Base-by-base conservation (phyloP, 2,329 filamentous ascomycete species). In the Hypoxylon sp. region DNA sequence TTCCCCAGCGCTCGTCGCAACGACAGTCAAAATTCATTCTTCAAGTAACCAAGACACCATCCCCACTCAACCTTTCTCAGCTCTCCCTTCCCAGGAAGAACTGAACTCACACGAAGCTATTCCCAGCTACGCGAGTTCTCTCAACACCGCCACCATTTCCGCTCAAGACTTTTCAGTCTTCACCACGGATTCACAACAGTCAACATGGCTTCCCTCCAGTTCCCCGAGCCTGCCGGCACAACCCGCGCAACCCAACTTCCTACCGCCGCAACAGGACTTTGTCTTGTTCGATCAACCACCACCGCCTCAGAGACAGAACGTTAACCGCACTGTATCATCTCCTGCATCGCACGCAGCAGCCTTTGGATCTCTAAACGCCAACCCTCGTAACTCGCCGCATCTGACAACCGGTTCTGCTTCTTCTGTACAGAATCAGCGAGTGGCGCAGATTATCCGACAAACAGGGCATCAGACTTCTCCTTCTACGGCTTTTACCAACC, bases 191-290 rank as follows among this genome's bases (percentile, higher is more conserved):
- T 87, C 89, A 81, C 79, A 82, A 80, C 85, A 86, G 83, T 88
- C 89, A 93, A 76, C 86, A 94, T 94, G 92, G 92, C 91, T 86
- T 89, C 87, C 90, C 86, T 89, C 89, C 84, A 88, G 83, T 84
- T 83, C 85, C 77, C 76, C 84, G 80, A 87, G 83, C 85, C 86
- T 84, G 86, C 87, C 87, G 88, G 88, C 87, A 83, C 75, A 82
- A 82, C 80, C 87, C 83, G 85, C 85, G 83, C 87, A 87, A 83
- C 80, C 77, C 82, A 78, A 76, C 80, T 81, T 80, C 83, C 80
- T 79, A 79, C 82, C 84, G 74, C 84, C 81, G 63, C 87, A 87
- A 77, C 86, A 90, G 85, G 91, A 94, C 89, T 94, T 94, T 80
- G 90, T 92, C 82, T 88, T 94, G 85, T 93, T 90, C 89, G 85